These are phyloP conservation scores for Vigna unguiculata DNA, from an alignment of 306 rosid genomes.

Conservation along the genomic window DNA sequence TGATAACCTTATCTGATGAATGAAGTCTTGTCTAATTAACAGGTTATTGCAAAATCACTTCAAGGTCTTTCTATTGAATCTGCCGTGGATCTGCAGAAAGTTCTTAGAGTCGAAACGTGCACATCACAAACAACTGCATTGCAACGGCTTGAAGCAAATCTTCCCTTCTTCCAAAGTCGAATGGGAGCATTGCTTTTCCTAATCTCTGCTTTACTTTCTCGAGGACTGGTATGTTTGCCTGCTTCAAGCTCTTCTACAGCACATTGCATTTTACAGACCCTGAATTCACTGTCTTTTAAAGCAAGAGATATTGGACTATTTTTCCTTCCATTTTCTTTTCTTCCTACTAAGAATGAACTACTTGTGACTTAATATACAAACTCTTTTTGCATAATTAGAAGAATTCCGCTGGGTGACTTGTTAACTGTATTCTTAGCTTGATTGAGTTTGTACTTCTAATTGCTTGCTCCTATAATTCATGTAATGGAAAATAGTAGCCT, in stretches of 20 bases:
- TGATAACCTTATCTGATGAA: constrained; percentile 35
- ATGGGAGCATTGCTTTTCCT: constrained; percentile 98
- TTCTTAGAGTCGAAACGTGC: constrained; percentile 75
- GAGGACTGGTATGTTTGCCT: constrained; percentile 82
- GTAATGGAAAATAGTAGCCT: neutral
- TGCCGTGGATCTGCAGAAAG: constrained; percentile 73
- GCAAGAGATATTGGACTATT: neutral
- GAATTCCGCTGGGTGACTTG: neutral
- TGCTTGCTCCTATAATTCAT: constrained; percentile 23
- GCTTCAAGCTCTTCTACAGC: constrained; percentile 40
- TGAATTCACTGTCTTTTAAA: constrained; percentile 18
- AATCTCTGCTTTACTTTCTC: constrained; percentile 92
- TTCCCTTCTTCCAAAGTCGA: constrained; percentile 87
- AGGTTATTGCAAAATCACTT: constrained; percentile 73
- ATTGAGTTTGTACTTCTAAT: constrained; percentile 1
- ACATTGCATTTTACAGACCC: constrained; percentile 18
- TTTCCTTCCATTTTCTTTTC: constrained; percentile 6
- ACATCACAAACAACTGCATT: constrained; percentile 71
- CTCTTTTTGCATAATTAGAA: neutral
- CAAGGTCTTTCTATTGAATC: constrained; percentile 85
- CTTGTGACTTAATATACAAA: constrained; percentile 24
- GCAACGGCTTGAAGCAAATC: constrained; percentile 71
- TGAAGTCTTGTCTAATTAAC: constrained; percentile 41
- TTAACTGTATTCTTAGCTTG: constrained; percentile 4
- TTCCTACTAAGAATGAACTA: neutral